Conservation (phyloP, 257 asterid species). For the Vinca minor region DNA sequence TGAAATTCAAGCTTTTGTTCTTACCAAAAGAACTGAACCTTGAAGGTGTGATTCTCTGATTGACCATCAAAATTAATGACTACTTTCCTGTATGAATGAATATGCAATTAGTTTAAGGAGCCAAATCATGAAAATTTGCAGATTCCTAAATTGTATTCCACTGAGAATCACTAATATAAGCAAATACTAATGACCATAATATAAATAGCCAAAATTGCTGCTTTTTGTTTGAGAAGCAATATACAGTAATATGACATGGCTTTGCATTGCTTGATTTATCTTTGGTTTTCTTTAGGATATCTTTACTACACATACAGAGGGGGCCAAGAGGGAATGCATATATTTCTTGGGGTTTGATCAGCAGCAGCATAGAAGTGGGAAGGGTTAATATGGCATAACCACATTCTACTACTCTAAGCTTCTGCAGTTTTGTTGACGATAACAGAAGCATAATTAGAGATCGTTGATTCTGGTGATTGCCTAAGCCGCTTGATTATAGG, state of each 20-base stretch:
- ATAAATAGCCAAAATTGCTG: not conserved
- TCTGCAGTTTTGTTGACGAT: slow-evolving; percentile 63
- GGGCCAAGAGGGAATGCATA: not conserved
- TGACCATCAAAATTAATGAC: not conserved
- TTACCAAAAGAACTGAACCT: not conserved
- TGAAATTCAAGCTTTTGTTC: not conserved
- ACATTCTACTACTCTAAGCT: slow-evolving; percentile 13
- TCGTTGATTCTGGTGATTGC: slow-evolving; percentile 80
- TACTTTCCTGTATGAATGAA: not conserved
- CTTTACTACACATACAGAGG: not conserved
- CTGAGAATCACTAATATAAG: not conserved
- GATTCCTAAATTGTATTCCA: not conserved
- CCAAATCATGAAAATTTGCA: too few relatives aligned
- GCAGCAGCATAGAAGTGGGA: slow-evolving; percentile 5
- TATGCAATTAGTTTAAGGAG: not conserved
- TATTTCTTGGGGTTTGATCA: not conserved
- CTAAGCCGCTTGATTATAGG: slow-evolving; percentile 70
- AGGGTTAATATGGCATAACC: not conserved
- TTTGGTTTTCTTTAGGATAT: not conserved
- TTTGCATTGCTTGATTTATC: not conserved
- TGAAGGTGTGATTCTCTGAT: not conserved
- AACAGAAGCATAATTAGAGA: slow-evolving; percentile 75
- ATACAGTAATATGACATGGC: not conserved
- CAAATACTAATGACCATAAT: not conserved
- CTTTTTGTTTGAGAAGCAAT: not conserved